Evolutionary conservation across 352 stramenopile species (phyloP).

Genomic region (Phytopythium montanum): DNA sequence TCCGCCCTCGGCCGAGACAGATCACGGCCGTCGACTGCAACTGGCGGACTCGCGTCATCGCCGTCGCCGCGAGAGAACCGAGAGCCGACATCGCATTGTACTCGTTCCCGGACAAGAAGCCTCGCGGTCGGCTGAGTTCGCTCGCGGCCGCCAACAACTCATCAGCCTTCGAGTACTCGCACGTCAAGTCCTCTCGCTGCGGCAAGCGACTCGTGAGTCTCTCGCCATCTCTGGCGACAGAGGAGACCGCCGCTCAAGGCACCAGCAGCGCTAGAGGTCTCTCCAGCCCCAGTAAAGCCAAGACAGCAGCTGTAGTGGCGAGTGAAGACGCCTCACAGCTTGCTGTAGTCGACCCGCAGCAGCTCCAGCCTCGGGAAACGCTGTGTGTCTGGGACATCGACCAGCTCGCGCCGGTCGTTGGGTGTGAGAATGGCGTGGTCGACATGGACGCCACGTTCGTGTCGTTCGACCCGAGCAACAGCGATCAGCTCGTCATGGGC

Average conservation of each 20-base stretch:
- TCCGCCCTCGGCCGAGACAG: slow-evolving; percentile 43
- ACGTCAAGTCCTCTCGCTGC: slow-evolving; percentile 68
- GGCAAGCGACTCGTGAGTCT: slow-evolving; percentile 53
- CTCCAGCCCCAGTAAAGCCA: background rate
- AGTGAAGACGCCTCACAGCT: background rate
- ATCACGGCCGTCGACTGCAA: slow-evolving; percentile 68
- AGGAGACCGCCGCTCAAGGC: background rate
- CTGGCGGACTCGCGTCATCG: slow-evolving; percentile 50
- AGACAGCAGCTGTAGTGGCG: background rate
- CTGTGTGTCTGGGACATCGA: slow-evolving; percentile 72
- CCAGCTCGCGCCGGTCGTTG: slow-evolving; percentile 39
- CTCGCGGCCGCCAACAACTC: background rate
- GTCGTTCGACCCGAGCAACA: slow-evolving; percentile 67
- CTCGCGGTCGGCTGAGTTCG: slow-evolving; percentile 40
- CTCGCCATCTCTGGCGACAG: background rate
- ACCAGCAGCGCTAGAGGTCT: background rate
- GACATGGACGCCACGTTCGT: slow-evolving; percentile 35
- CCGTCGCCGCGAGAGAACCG: slow-evolving; percentile 47
- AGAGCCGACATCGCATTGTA: slow-evolving; percentile 58
- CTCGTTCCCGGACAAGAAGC: slow-evolving; percentile 77
- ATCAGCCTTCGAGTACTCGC: slow-evolving; percentile 51
- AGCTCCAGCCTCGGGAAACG: slow-evolving; percentile 5
- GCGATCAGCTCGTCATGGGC: slow-evolving; percentile 59
- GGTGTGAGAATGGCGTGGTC: slow-evolving; percentile 29
- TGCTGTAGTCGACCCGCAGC: background rate